Percentiles rank a stretch among this genome's conserved stretches.
phyloP scores from a whole-genome alignment of 345 rosid species.

The Psidium guajava region DNA sequence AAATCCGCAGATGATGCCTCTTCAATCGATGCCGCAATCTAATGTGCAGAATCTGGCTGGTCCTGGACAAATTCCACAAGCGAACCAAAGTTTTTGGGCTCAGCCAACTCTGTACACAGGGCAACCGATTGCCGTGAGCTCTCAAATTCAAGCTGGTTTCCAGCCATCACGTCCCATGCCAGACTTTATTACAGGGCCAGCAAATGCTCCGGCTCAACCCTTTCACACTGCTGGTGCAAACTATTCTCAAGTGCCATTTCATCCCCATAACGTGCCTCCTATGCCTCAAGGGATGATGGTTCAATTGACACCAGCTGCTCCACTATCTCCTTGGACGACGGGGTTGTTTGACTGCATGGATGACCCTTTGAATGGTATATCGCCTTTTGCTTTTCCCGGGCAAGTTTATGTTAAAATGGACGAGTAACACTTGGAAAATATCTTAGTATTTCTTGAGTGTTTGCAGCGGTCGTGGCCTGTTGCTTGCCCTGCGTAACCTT shows the following conservation, averaged over 20 bases:
- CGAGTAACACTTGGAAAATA: background rate
- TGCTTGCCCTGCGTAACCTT: slow-evolving; percentile 5
- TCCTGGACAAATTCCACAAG: background rate
- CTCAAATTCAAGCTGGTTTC: background rate
- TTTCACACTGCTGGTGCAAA: background rate
- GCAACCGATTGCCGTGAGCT: background rate
- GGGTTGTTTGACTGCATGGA: slow-evolving; percentile 10
- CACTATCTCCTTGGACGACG: background rate
- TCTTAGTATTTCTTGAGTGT: background rate
- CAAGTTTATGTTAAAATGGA: background rate
- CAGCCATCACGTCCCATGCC: background rate
- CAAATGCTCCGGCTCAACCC: background rate
- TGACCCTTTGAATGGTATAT: background rate
- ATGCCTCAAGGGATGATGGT: background rate
- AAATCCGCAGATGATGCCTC: background rate
- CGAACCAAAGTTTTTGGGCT: background rate
- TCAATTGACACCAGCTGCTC: background rate
- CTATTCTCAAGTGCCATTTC: background rate
- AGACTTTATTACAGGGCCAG: background rate
- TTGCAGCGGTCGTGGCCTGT: slow-evolving; percentile 3
- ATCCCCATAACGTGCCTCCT: background rate
- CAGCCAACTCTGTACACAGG: background rate
- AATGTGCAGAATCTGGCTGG: background rate
- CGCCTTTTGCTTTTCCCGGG: background rate
- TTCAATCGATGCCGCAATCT: background rate